Conservation (phyloP, 169 alveolate species). For the Cyclospora cayetanensis region DNA sequence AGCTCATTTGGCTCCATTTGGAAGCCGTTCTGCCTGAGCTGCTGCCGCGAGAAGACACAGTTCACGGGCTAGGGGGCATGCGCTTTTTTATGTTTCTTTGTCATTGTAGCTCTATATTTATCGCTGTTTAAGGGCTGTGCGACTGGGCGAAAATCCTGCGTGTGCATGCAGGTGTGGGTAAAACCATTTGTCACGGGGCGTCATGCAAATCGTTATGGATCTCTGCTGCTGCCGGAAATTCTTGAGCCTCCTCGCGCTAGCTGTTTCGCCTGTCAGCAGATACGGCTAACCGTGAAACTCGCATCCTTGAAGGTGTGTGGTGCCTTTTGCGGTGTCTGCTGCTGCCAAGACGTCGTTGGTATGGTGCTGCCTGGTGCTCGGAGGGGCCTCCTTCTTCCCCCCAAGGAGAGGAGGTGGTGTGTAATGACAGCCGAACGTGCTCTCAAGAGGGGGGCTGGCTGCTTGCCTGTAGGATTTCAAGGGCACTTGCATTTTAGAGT, state of each 20-base stretch:
- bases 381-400: too few relatives aligned
- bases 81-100: neutral
- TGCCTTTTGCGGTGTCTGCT: too few relatives aligned
- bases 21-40: neutral
- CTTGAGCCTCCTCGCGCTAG: slow-evolving; percentile 1
- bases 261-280: slow-evolving; percentile 35
- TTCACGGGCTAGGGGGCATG: neutral
- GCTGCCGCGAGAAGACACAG: neutral
- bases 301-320: neutral
- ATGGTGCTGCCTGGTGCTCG: too few relatives aligned
- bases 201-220: neutral
- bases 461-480: too few relatives aligned
- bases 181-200: slow-evolving; percentile 48
- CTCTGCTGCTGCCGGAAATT: slow-evolving; percentile 3
- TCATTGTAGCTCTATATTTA: neutral
- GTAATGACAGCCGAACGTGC: too few relatives aligned
- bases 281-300: neutral
- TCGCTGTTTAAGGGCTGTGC: neutral
- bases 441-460: too few relatives aligned
- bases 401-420: too few relatives aligned
- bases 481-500: too few relatives aligned
- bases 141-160: neutral
- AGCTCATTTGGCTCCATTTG: too few relatives aligned
- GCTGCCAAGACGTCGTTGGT: too few relatives aligned
- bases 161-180: slow-evolving; percentile 50